A percentile compares a stretch with the other conserved stretches of the same genome.
Conservation (phyloP, 1,139 yeast genomes). For the Ogataea hybrid region DNA sequence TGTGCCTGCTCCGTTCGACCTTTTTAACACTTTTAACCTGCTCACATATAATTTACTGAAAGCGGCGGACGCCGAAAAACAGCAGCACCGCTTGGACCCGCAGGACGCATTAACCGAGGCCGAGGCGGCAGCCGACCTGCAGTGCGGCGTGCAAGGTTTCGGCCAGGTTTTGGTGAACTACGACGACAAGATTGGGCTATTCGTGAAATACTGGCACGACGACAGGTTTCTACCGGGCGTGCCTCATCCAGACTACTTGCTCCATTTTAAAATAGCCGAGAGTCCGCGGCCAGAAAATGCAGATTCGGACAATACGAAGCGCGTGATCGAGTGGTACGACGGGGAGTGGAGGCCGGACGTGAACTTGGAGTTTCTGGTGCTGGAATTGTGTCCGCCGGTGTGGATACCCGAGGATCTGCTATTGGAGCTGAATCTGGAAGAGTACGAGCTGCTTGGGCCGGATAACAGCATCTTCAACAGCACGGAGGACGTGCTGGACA, state of each 20-base stretch:
- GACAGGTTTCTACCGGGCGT: slow-evolving; percentile 26
- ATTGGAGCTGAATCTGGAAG: slow-evolving; percentile 18
- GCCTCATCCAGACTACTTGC: slow-evolving; percentile 21
- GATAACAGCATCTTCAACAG: slow-evolving; percentile 19
- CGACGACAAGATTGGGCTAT: slow-evolving; percentile 30
- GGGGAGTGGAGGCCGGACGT: slow-evolving; percentile 26
- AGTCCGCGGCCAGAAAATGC: slow-evolving; percentile 9
- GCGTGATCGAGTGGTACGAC: slow-evolving; percentile 23
- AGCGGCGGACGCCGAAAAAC: slow-evolving; percentile 15
- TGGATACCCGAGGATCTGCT: slow-evolving; percentile 32
- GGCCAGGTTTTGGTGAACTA: slow-evolving; percentile 28
- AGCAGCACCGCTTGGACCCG: not conserved
- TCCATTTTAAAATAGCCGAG: slow-evolving; percentile 30
- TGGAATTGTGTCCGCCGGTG: slow-evolving; percentile 30
- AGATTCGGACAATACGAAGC: slow-evolving; percentile 20
- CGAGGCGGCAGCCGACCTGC: slow-evolving; percentile 15
- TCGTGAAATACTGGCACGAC: slow-evolving; percentile 32
- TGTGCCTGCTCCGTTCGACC: slow-evolving; percentile 28
- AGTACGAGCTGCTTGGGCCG: slow-evolving; percentile 24
- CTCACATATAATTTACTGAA: slow-evolving; percentile 25
- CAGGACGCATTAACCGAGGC: not conserved
- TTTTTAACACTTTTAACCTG: slow-evolving; percentile 31
- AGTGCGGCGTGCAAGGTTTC: slow-evolving; percentile 26
- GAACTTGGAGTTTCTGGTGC: slow-evolving; percentile 22
- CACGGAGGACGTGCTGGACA: slow-evolving; percentile 16